These are phyloP conservation scores for Suillus plorans DNA, from an alignment of 768 basidiomycete genomes.

Conservation along the genomic window DNA sequence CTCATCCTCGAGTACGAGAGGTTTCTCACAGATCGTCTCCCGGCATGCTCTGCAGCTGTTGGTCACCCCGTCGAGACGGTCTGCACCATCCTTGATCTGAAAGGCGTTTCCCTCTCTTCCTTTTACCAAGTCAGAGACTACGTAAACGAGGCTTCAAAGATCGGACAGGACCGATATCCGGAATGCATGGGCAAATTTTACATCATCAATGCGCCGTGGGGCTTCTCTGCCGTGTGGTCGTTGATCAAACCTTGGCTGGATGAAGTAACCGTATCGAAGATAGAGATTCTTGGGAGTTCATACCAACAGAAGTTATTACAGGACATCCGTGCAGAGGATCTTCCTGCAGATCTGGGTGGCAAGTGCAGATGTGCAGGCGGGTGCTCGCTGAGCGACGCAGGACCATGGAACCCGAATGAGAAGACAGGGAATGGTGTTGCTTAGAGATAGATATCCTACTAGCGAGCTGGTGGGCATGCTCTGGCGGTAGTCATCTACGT, in stretches of 20 bases:
- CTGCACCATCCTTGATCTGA: slow-evolving; percentile 95
- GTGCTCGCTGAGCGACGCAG: slow-evolving; percentile 86
- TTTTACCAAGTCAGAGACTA: slow-evolving; percentile 95
- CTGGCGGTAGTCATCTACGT: slow-evolving; percentile 26
- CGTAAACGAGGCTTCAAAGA: slow-evolving; percentile 67
- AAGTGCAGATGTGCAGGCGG: slow-evolving; percentile 73
- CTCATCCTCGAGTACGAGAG: slow-evolving; percentile 94
- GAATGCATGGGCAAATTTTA: slow-evolving; percentile 98
- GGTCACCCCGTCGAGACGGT: slow-evolving; percentile 94
- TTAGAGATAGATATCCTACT: slow-evolving; percentile 17
- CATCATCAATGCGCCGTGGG: slow-evolving; percentile 97
- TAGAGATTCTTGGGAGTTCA: slow-evolving; percentile 74
- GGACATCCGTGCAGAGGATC: slow-evolving; percentile 81
- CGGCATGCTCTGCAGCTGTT: slow-evolving; percentile 65
- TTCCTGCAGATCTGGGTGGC: slow-evolving; percentile 88
- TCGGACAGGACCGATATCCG: slow-evolving; percentile 92
- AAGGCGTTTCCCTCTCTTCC: slow-evolving; percentile 63
- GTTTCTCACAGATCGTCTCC: slow-evolving; percentile 76
- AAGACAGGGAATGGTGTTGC: slow-evolving; percentile 16
- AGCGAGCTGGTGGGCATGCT: slow-evolving; percentile 6
- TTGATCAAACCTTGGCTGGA: slow-evolving; percentile 94
- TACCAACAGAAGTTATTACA: slow-evolving; percentile 75
- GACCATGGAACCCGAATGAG: slow-evolving; percentile 73
- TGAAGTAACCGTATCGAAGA: slow-evolving; percentile 92
- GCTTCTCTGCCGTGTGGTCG: slow-evolving; percentile 85